Conservation (phyloP, 345 rosid species). For the Aethionema arabicum region DNA sequence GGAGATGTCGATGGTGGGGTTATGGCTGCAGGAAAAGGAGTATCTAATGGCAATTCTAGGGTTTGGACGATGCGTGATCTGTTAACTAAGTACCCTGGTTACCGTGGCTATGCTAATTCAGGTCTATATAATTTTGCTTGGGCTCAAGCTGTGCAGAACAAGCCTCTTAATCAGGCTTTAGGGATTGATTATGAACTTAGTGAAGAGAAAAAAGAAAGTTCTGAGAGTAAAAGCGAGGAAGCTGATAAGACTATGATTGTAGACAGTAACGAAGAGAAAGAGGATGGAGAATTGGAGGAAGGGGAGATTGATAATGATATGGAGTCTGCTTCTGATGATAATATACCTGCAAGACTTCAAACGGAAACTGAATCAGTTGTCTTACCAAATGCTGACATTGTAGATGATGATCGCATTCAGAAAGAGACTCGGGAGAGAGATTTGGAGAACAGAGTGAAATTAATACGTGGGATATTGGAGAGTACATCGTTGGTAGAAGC, state of each 20-base stretch:
- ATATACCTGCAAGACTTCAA: conserved; percentile 6
- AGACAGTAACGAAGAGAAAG: conserved; percentile 71
- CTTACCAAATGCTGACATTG: conserved; percentile 6
- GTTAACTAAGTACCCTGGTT: conserved; percentile 48
- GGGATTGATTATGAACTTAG: conserved; percentile 51
- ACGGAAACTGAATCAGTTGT: conserved; percentile 20
- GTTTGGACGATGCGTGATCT: conserved; percentile 89
- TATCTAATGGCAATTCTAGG: conserved; percentile 44
- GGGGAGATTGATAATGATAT: conserved; percentile 97
- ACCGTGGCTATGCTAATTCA: conserved; percentile 51
- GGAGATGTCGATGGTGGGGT: conserved; percentile 28
- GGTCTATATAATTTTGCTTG: conserved; percentile 81
- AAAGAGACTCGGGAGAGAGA: conserved; percentile 39
- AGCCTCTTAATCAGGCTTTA: conserved; percentile 59
- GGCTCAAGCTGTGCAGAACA: conserved; percentile 97
- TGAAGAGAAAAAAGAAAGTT: conserved; percentile 43
- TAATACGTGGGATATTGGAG: conserved; percentile 56
- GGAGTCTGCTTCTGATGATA: conserved; percentile 46
- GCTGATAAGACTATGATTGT: conserved; percentile 53
- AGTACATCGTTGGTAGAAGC: conserved; percentile 53
- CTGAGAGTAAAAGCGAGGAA: conserved; percentile 39
- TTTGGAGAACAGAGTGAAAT: conserved; percentile 42
- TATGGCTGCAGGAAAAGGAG: conserved; percentile 28
- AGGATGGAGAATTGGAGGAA: conserved; percentile 96
- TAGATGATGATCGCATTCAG: conserved; percentile 27